phyloP scores from a whole-genome alignment of 129 eudicot genomes.

The Centella asiatica region DNA sequence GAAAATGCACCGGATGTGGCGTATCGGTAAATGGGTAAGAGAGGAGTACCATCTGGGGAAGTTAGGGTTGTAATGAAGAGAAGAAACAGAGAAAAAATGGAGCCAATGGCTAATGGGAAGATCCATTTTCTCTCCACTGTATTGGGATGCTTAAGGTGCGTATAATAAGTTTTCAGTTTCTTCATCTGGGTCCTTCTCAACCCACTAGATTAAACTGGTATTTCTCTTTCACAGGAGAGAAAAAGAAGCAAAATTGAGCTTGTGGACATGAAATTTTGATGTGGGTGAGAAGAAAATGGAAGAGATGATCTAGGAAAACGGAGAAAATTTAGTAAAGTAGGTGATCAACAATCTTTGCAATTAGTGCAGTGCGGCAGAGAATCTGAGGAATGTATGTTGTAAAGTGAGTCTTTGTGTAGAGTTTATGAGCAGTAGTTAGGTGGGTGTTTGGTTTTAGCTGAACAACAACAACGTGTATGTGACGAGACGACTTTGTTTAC shows the following conservation, averaged over 20 bases:
- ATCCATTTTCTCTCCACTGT: conserved; percentile 38
- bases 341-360: too few species aligned
- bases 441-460: too few species aligned
- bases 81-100: conserved; percentile 34
- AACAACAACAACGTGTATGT: too few species aligned
- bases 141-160: conserved; percentile 24
- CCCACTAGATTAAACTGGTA: not conserved
- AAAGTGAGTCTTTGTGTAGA: too few species aligned
- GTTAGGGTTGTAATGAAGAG: conserved; percentile 38
- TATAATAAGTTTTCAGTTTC: conserved; percentile 32
- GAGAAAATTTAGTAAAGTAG: too few species aligned
- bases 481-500: too few species aligned
- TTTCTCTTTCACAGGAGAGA: too few species aligned
- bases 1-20: not conserved
- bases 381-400: too few species aligned
- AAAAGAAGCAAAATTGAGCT: not conserved
- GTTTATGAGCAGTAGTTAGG: too few species aligned
- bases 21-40: conserved; percentile 21
- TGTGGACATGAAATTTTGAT: not conserved
- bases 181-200: conserved; percentile 20
- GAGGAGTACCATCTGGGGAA: conserved; percentile 24
- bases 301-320: too few species aligned
- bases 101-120: conserved; percentile 30
- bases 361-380: too few species aligned
- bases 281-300: not conserved